Conservation (phyloP, 352 stramenopile genomes). For the Phytophthora vignae region DNA sequence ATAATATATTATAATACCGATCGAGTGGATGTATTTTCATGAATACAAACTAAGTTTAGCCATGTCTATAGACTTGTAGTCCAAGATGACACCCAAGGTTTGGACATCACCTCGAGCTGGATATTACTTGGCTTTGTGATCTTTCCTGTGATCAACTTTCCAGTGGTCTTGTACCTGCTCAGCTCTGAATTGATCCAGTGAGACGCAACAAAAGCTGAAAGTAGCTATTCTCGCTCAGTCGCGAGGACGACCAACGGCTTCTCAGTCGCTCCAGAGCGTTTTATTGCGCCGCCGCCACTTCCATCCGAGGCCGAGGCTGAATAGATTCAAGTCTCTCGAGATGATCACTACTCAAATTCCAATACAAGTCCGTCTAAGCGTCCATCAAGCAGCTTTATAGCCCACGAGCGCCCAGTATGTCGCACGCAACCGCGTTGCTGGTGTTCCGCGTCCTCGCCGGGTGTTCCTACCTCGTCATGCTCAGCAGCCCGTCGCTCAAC, state of each 20-base stretch:
- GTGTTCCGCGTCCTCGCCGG: conserved; percentile 38
- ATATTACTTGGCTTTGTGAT: conserved; percentile 6
- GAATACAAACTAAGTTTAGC: no score
- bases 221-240: conserved; percentile 15
- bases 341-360: conserved; percentile 17
- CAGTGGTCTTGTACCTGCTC: conserved; percentile 3
- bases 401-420: conserved; percentile 14
- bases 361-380: background rate
- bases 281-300: background rate
- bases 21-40: no score
- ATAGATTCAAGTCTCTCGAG: background rate
- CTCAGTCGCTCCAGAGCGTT: background rate
- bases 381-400: background rate
- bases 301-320: background rate
- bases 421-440: conserved; percentile 27
- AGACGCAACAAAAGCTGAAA: background rate
- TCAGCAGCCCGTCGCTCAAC: conserved; percentile 38
- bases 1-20: no score
- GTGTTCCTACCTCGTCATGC: conserved; percentile 38
- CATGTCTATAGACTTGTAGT: background rate
- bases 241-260: conserved; percentile 20
- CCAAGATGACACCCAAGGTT: no score
- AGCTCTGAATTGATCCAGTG: background rate
- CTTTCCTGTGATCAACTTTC: conserved; percentile 5
- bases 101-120: background rate